Evolutionary conservation across 441 rosid species (phyloP).

Genomic region (Cnidoscolus chayamansa): DNA sequence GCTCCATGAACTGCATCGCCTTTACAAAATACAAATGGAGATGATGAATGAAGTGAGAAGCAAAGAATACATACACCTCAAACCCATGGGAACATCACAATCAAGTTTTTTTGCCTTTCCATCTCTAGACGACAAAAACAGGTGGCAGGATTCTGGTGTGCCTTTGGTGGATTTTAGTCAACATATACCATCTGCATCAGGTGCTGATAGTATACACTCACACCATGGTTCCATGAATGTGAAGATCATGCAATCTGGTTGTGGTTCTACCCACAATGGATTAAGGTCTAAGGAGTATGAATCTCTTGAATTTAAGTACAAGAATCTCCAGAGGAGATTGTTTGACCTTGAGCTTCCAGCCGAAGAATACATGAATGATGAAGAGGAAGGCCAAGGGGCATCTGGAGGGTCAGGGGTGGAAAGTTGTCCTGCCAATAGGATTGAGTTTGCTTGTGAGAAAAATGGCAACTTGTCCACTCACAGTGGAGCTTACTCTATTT

Average conservation of each 20-base stretch:
- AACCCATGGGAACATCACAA: constrained; percentile 18
- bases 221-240: constrained; percentile 21
- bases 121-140: constrained; percentile 18
- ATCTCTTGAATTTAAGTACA: constrained; percentile 25
- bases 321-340: constrained; percentile 34
- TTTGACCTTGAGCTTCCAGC: constrained; percentile 45
- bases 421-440: constrained; percentile 19
- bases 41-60: constrained; percentile 66
- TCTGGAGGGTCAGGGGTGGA: constrained; percentile 26
- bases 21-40: constrained; percentile 53
- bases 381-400: constrained; percentile 30
- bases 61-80: constrained; percentile 37
- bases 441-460: constrained; percentile 9
- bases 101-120: constrained; percentile 30
- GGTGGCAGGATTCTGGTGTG: constrained; percentile 20
- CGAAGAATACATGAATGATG: constrained; percentile 32
- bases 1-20: constrained; percentile 74
- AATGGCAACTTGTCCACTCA: constrained; percentile 16
- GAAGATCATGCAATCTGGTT: constrained; percentile 28
- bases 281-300: constrained; percentile 19
- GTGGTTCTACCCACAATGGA: constrained; percentile 20
- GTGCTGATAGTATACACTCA: constrained; percentile 28
- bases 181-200: constrained; percentile 18
- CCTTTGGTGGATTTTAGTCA: constrained; percentile 19
- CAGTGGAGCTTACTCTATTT: constrained; percentile 17